Evolutionary conservation across 352 stramenopile species (phyloP), one percentile per base, ranked within the genome.

Genomic region (Phytophthora colocasiae): DNA sequence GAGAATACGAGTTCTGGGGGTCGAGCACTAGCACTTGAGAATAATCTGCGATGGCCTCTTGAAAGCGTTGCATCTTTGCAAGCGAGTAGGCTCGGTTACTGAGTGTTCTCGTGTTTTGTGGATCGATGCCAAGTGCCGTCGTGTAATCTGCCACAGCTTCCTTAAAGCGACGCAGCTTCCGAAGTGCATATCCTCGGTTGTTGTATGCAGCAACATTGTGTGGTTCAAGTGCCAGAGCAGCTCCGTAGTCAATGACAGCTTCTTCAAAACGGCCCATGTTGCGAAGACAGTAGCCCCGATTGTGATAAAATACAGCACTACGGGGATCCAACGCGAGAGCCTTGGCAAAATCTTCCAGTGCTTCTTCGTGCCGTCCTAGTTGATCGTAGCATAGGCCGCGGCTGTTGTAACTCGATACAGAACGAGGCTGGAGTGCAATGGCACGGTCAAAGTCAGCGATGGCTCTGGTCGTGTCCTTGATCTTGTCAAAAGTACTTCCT

Each of bases 1-100:
- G 85, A 36, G 89, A 90, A 69, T 97, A 95, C 2, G 78, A 72
- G 58, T 95, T 96, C 19, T 78, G 59, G 17, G 83, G 68, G 34
- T 96, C 87, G 14, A 96, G 63, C 29, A 58, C 60, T 12, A 96
- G 59, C n/a, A 96, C 89, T 12, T 64, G 71, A 15, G 80, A 77
- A 71, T 96, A 97, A 69, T 97, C 90, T 29, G 57, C 74, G 22
- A 95, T 80, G 19, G 86, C 86, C 45, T 85, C 71, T 52, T 75
- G 52, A 27, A 88, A 78, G 19, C 59, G 58, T 22, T 87, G 89
- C 79, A 92, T 92, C 72, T 96, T 95, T 26, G 89, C 90, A 48
- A 81, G 83, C 54, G 84, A 93, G 54, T 96, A 96, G 10, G 83
- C 89, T 60, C 89, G 86, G 58, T 96, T 96, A 65, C 90, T 94